Percentiles rank a stretch among this genome's conserved stretches.
These are phyloP conservation scores for Hymenoscyphus salicellus DNA, from an alignment of 2,329 filamentous ascomycete species.

Conservation along the genomic window DNA sequence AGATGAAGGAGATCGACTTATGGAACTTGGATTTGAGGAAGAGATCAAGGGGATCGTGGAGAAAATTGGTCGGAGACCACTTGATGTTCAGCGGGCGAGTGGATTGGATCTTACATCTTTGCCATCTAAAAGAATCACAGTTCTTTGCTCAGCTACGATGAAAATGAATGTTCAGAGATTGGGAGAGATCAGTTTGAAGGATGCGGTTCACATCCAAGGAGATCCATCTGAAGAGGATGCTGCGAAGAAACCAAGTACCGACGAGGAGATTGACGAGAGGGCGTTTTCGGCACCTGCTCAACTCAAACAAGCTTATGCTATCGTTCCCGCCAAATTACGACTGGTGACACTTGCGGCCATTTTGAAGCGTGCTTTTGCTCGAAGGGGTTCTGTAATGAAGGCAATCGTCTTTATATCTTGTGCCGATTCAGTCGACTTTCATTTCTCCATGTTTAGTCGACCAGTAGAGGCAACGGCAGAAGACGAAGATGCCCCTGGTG, in stretches of 20 bases:
- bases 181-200: slow-evolving; percentile 90
- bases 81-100: slow-evolving; percentile 59
- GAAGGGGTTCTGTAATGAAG: slow-evolving; percentile 91
- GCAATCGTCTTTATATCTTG: slow-evolving; percentile 96
- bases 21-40: slow-evolving; percentile 96
- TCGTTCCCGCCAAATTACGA: slow-evolving; percentile 85
- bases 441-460: slow-evolving; percentile 74
- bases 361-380: slow-evolving; percentile 81
- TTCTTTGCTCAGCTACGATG: slow-evolving; percentile 95
- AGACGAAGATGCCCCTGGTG: slow-evolving; percentile 37
- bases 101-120: slow-evolving; percentile 58
- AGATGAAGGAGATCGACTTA: slow-evolving; percentile 94
- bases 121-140: slow-evolving; percentile 73
- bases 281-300: slow-evolving; percentile 83
- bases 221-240: slow-evolving; percentile 50
- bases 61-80: slow-evolving; percentile 65
- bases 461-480: slow-evolving; percentile 21
- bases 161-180: slow-evolving; percentile 95
- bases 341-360: slow-evolving; percentile 83
- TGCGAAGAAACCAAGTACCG: slow-evolving; percentile 48
- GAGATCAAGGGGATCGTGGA: slow-evolving; percentile 85
- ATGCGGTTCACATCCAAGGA: slow-evolving; percentile 82
- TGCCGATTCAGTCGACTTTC: slow-evolving; percentile 94
- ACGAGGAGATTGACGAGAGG: slow-evolving; percentile 45
- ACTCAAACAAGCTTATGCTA: slow-evolving; percentile 84